Percentiles rank a stretch among this genome's conserved stretches.
These are phyloP conservation scores for Ustilago trichophora DNA, from an alignment of 1,284 basidiomycete genomes.

Conservation along the genomic window DNA sequence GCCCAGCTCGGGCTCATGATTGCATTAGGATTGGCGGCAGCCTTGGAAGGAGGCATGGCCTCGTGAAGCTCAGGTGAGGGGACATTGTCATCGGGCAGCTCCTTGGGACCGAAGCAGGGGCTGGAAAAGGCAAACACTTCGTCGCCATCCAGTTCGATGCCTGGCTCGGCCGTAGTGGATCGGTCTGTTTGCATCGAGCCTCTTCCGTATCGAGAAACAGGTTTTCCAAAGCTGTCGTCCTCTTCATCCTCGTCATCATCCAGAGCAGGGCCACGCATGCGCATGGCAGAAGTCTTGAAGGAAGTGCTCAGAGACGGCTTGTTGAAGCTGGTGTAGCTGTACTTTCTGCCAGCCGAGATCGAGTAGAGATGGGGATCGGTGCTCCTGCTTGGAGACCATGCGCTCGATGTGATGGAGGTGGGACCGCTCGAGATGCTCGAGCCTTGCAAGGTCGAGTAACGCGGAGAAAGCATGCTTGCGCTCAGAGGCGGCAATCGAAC, in stretches of 20 bases:
- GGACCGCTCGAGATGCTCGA: constrained; percentile 53
- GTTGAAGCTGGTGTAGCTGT: constrained; percentile 47
- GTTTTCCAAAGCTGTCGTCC: constrained; percentile 49
- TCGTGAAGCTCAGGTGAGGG: constrained; percentile 40
- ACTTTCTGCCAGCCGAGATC: constrained; percentile 48
- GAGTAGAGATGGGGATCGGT: constrained; percentile 51
- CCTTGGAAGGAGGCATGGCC: constrained; percentile 28
- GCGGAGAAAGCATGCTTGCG: constrained; percentile 43
- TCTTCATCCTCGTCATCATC: constrained; percentile 50
- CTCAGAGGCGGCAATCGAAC: constrained; percentile 41
- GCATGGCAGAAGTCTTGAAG: constrained; percentile 59
- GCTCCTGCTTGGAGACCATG: constrained; percentile 49
- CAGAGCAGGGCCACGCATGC: constrained; percentile 41
- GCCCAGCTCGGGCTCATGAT: constrained; percentile 53
- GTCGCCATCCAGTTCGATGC: constrained; percentile 46
- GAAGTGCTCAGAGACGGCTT: constrained; percentile 57
- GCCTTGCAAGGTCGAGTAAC: constrained; percentile 34
- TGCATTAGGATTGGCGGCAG: constrained; percentile 26
- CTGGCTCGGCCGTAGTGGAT: constrained; percentile 25
- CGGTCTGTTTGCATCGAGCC: constrained; percentile 24
- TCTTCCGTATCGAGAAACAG: constrained; percentile 11
- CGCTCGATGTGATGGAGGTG: constrained; percentile 42
- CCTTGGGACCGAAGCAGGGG: constrained; percentile 56
- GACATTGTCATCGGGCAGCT: constrained; percentile 41
- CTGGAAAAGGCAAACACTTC: constrained; percentile 60